Evolutionary conservation across 805 yeast species (phyloP).

Genomic region (Blastobotrys americana): DNA sequence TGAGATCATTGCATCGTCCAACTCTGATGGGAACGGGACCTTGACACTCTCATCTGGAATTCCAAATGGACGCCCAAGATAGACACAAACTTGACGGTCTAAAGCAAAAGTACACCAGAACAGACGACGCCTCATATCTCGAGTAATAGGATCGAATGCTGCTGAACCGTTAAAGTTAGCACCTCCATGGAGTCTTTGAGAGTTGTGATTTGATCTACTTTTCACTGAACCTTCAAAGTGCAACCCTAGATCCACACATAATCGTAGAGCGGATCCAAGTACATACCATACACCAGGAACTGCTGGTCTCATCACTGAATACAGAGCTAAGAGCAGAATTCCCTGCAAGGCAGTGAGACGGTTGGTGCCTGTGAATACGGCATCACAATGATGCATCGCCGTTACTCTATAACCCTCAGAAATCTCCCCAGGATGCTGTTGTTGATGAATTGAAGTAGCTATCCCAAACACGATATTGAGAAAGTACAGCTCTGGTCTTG

Average conservation of each 20-base stretch:
- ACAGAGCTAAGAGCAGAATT: constrained; percentile 56
- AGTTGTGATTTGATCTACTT: constrained; percentile 17
- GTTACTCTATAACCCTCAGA: constrained; percentile 66
- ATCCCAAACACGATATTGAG: constrained; percentile 74
- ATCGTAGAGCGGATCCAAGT: constrained; percentile 68
- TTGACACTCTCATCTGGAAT: constrained; percentile 75
- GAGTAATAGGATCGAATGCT: constrained; percentile 42
- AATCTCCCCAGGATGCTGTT: constrained; percentile 56
- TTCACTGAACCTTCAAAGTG: constrained; percentile 52
- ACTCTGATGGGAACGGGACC: constrained; percentile 61
- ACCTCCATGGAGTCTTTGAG: constrained; percentile 4
- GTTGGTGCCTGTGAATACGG: constrained; percentile 50
- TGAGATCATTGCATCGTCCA: constrained; percentile 63
- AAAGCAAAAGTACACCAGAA: constrained; percentile 88
- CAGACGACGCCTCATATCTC: constrained; percentile 65
- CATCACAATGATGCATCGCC: constrained; percentile 52
- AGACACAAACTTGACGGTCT: constrained; percentile 80
- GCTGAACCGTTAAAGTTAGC: constrained; percentile 1
- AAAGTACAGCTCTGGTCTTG: constrained; percentile 44
- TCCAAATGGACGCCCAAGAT: constrained; percentile 81
- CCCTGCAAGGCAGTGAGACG: constrained; percentile 70
- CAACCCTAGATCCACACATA: constrained; percentile 77
- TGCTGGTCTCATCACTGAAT: constrained; percentile 81
- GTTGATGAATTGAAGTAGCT: constrained; percentile 65
- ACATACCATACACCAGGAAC: constrained; percentile 92